Evolutionary conservation across 192 early-diverging fungal species (phyloP), one percentile per base, ranked within the genome.

Genomic region (Gaertneriomyces semiglobifer): DNA sequence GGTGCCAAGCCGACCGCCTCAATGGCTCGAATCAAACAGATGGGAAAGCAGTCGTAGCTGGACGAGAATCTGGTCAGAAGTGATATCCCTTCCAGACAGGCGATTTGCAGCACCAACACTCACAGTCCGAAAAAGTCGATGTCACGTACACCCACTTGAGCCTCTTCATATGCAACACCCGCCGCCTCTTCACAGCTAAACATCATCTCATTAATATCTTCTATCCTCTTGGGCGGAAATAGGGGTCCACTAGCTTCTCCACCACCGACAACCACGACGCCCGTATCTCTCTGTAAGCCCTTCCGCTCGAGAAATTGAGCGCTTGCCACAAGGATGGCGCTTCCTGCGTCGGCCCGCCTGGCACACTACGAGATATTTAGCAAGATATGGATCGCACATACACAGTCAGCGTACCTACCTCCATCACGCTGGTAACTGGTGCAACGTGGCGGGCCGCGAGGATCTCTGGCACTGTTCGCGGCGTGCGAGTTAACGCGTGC

Each of bases 61-160:
- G 11, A 18, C 5, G 5, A 59, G 52, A 58, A 5, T 14, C 7
- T 38, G 48, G 9, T 58, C 48, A 51, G 48, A 33, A 2, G 25
- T 2, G 25, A 33, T 33, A 33, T 33, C 25, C 25, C 25, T 33
- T 33, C 25, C 11, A 56, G 55, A 11, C 48, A 50, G 0, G 12
- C 48, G 55, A 16, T n/a, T n/a, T 12, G 11, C 14, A 57, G 14
- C 12, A 20, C 0, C 2, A 43, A n/a, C 9, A 58, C 64, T 58
- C 42, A 77, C 72, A 79, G 54, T 8, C 77, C 77, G 47, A 79
- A 79, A 58, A 79, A 79, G 42, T 79, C 77, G 58, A 79, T 75
- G 44, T 79, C 77, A 16, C 63, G 44, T 9, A 73, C 72, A 18
- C 70, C 68, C n/a, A 79, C 60, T 38, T 79, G 77, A n/a, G 77